phyloP scores from a whole-genome alignment of 1,284 basidiomycete species.

The Sanghuangporus sanghuang region DNA sequence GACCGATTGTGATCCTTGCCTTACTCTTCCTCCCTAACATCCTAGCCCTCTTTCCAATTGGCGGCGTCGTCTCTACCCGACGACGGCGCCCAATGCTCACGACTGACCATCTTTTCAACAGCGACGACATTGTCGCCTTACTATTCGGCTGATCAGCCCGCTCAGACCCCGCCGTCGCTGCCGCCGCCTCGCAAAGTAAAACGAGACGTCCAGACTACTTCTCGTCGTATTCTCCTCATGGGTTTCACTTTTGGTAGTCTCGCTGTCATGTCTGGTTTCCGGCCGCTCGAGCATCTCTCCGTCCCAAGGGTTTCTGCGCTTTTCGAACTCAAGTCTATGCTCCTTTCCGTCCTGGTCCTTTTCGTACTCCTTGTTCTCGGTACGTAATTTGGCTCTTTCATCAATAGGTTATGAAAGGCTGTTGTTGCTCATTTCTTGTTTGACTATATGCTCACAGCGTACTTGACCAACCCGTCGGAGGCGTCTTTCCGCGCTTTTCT shows the following conservation, averaged over 20 bases:
- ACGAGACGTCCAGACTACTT: constrained; percentile 8
- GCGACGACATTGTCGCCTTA: constrained; percentile 4
- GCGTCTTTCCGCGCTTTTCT: constrained; percentile 90
- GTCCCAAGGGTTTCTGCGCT: constrained; percentile 43
- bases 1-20: neutral
- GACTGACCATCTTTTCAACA: neutral
- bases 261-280: constrained; percentile 53
- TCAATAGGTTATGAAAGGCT: neutral
- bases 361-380: constrained; percentile 69
- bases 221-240: constrained; percentile 44
- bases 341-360: constrained; percentile 60
- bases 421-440: neutral
- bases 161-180: constrained; percentile 13
- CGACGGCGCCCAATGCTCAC: constrained; percentile 2
- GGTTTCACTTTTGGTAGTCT: constrained; percentile 58
- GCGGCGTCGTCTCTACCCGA: neutral
- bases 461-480: constrained; percentile 91
- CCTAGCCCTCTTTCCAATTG: neutral
- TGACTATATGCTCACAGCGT: constrained; percentile 52
- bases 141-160: neutral
- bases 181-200: neutral
- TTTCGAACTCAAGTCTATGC: constrained; percentile 60
- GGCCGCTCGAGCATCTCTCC: constrained; percentile 45
- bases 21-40: neutral
- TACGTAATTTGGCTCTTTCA: constrained; percentile 33